Evolutionary conservation across 2,329 filamentous ascomycete species (phyloP), one percentile per base, ranked within the genome.

Genomic region (Paecilomyces fulvus): DNA sequence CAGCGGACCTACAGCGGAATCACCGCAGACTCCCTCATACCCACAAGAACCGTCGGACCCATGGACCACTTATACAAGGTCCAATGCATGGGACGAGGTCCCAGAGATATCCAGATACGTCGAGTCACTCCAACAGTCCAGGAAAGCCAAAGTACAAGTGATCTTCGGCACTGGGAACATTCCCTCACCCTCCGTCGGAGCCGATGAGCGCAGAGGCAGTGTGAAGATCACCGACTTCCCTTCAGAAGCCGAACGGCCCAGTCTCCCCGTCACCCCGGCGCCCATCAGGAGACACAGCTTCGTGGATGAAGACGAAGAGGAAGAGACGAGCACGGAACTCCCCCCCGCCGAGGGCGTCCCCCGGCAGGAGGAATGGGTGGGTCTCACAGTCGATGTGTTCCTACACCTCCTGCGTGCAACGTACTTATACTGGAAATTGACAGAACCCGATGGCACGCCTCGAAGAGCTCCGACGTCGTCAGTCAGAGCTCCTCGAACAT

Each of bases 21-120:
- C 61, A 10, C 28, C 58, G 55, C n/a, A 56, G 30, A 53, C 60
- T 56, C 46, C 61, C 57, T 28, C 56, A 60, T 10, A 75, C 73
- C 21, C n/a, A 23, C 67, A 79, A 37, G 75, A 81, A 52, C 80
- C 37, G 2, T 43, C 37, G 7, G 37, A 86, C 65, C 81, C 85
- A 20, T 95, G 89, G 89, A 81, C 84, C 60, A 80, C 80, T 51
- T 96, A 88, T 70, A 79, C 83, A n/a, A 82, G 85, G 51, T 83
- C 79, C 53, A 99, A 97, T 71, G 92, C 90, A 14, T 99, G 94
- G 94, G 94, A 99, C 66, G 89, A 90, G 54, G 83, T 95, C 54
- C 89, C 89, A 11, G 88, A 90, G 62, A 99, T 99, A 64, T 86
- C 90, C 65, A 83, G 83, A 60, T 99, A 96, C 69, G 89, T 97